Conservation (phyloP, 2,329 filamentous ascomycete species). For the Onygenales sp. region DNA sequence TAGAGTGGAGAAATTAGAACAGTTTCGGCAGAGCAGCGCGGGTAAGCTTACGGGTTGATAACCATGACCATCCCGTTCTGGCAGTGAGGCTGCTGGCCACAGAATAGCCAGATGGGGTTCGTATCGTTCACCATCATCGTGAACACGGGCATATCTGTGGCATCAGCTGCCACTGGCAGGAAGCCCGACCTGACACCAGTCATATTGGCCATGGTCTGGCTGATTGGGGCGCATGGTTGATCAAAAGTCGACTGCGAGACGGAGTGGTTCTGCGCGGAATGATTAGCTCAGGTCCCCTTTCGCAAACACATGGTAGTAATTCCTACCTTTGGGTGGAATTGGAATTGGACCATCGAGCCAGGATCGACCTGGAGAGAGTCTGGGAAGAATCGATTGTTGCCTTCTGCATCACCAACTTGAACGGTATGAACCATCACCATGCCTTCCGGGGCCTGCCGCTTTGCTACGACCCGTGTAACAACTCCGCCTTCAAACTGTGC, state of each 20-base stretch:
- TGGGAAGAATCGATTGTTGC: conserved; percentile 53
- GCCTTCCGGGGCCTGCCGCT: background rate
- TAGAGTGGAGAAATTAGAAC: background rate
- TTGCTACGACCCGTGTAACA: background rate
- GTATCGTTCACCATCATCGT: conserved; percentile 60
- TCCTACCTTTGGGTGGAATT: conserved; percentile 40
- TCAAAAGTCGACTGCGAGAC: conserved; percentile 70
- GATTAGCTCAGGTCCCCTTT: background rate
- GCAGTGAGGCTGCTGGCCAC: conserved; percentile 65
- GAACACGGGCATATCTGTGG: conserved; percentile 54
- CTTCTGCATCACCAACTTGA: conserved; percentile 49
- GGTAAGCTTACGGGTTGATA: conserved; percentile 57
- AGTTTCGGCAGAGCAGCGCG: background rate
- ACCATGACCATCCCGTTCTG: conserved; percentile 66
- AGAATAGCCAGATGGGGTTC: conserved; percentile 71
- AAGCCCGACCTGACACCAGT: conserved; percentile 49
- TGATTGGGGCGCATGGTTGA: conserved; percentile 56
- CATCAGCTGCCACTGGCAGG: conserved; percentile 43
- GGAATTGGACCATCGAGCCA: conserved; percentile 47
- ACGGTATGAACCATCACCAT: conserved; percentile 49
- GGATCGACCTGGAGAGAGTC: conserved; percentile 53
- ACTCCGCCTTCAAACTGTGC: background rate
- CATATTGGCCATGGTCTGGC: conserved; percentile 41
- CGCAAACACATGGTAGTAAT: background rate
- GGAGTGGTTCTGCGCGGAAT: conserved; percentile 57